Evolutionary conservation across 192 early-diverging fungal genomes (phyloP), one percentile per base, ranked within the genome.

Genomic region (Backusella australiensis): DNA sequence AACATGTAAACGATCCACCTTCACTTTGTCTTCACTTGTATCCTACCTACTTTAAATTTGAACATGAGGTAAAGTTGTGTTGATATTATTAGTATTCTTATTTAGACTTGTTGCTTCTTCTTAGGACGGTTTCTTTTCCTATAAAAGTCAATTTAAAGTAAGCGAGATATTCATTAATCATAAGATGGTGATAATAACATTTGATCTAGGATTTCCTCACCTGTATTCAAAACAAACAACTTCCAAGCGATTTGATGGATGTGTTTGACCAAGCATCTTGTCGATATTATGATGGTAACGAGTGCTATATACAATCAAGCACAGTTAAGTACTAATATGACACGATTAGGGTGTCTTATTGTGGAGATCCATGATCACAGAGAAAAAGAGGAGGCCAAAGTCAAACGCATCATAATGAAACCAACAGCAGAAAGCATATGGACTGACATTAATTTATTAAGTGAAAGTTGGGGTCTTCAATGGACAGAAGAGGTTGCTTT

Each of bases 11-110:
- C 19, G 85, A 84, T 56, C 80, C 82, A 68, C 89, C 91, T 8
- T 93, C 92, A 6, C 82, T 92, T 39, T 79, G 82, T 35, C 70
- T 93, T 34, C 92, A 92, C 71, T 74, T 93, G 56, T 91, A 91
- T 69, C 85, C 89, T 52, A 90, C 90, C 23, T 91, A 93, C 80
- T 93, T 92, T 77, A 90, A 91, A 65, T 93, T 93, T 80, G 90
- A 91, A 42, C 85, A 86, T 52, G 82, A 88, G 81, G 86, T 87
- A 56, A 56, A 21, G 52, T n/a, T 7, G 8, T 8, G 19, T 56
- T 56, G 21, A 7, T 56, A 21, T n/a, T n/a, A 23, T 56, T 21
- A 21, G 21, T 56, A n/a, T 56, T 56, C 23, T 21, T 56, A 21
- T 9, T 21, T 9, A 56, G 19, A 21, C 53, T 56, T 56, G 8